These are phyloP conservation scores for Penicillium freii DNA, from an alignment of 2,329 filamentous ascomycete genomes.

Conservation along the genomic window DNA sequence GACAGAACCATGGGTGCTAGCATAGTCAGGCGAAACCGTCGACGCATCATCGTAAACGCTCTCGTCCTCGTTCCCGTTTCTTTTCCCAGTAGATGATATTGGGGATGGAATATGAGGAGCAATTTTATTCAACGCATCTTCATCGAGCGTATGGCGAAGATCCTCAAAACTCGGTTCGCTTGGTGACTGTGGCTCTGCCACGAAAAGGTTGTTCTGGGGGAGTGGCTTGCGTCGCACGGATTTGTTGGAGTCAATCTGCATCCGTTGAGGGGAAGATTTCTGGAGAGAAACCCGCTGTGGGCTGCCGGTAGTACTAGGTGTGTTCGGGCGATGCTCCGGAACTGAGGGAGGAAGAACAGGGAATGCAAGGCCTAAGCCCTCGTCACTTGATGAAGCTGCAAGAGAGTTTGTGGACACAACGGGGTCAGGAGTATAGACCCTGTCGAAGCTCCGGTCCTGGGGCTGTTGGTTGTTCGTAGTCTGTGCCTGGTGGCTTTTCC, in stretches of 20 bases:
- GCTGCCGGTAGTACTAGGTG: slow-evolving; percentile 13
- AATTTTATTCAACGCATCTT: slow-evolving; percentile 53
- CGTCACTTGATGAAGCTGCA: slow-evolving; percentile 15
- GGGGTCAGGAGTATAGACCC: neutral
- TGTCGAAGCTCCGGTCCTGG: neutral
- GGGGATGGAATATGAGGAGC: slow-evolving; percentile 34
- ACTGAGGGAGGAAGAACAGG: slow-evolving; percentile 25
- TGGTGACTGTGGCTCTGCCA: slow-evolving; percentile 22
- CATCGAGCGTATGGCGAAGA: slow-evolving; percentile 44
- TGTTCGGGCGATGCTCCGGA: slow-evolving; percentile 18
- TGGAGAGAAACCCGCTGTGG: slow-evolving; percentile 8
- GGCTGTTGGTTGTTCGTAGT: slow-evolving; percentile 8
- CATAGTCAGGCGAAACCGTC: slow-evolving; percentile 71
- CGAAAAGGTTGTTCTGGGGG: slow-evolving; percentile 37
- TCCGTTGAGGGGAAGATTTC: neutral
- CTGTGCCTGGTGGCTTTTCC: slow-evolving; percentile 32
- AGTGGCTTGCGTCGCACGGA: slow-evolving; percentile 55
- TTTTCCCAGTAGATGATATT: slow-evolving; percentile 16
- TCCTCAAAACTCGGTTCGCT: slow-evolving; percentile 43
- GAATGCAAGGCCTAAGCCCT: slow-evolving; percentile 25
- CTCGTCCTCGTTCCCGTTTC: slow-evolving; percentile 34
- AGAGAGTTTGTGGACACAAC: slow-evolving; percentile 3
- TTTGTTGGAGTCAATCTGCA: slow-evolving; percentile 43
- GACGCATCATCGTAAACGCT: slow-evolving; percentile 61
- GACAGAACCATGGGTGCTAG: slow-evolving; percentile 63